These are phyloP conservation scores for Nicotiana attenuata DNA, from an alignment of 257 asterid species.

Conservation along the genomic window DNA sequence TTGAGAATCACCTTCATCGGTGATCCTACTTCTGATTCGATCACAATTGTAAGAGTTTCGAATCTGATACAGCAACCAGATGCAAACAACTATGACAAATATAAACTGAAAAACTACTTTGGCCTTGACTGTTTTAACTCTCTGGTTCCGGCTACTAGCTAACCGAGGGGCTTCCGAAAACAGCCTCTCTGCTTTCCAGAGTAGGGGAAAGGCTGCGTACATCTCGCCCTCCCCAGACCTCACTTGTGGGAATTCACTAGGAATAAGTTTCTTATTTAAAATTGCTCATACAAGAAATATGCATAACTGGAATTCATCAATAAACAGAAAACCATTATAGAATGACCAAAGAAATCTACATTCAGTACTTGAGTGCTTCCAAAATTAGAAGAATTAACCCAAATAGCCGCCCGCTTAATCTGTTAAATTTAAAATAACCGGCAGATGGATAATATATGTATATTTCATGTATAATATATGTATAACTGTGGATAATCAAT, in stretches of 20 bases:
- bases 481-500: too few relatives aligned
- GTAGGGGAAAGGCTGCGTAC: too few relatives aligned
- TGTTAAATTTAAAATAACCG: too few relatives aligned
- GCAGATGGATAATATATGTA: too few relatives aligned
- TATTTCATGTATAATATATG: too few relatives aligned
- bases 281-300: background rate
- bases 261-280: background rate
- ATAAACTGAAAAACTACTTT: background rate
- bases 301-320: background rate
- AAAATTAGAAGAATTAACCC: background rate
- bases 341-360: background rate
- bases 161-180: too few relatives aligned
- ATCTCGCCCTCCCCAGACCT: too few relatives aligned
- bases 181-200: too few relatives aligned
- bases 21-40: background rate
- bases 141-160: background rate
- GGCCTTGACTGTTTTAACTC: background rate
- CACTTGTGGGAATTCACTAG: background rate
- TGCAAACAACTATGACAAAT: background rate
- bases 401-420: background rate
- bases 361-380: background rate
- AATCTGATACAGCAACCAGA: background rate
- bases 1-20: background rate
- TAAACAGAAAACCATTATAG: background rate
- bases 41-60: background rate